These are phyloP conservation scores for Pyrenula aspistea DNA, from an alignment of 495 filamentous ascomycete species.

Conservation along the genomic window DNA sequence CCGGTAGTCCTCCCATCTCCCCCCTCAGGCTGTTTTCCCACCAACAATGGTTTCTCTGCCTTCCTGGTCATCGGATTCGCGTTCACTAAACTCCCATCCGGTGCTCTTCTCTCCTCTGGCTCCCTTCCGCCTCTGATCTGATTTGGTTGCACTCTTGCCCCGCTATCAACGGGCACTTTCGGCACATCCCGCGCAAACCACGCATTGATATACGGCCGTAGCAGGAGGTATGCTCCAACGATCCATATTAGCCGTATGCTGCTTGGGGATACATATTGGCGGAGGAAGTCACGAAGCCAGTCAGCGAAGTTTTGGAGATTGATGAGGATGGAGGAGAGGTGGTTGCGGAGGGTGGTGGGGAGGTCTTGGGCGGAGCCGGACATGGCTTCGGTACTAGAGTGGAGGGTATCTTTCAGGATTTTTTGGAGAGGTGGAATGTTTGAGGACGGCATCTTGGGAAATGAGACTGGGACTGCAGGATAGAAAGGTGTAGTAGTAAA, in stretches of 20 bases:
- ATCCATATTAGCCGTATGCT: conserved; percentile 12
- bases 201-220: conserved; percentile 53
- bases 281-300: conserved; percentile 47
- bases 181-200: conserved; percentile 30
- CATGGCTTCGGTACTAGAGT: conserved; percentile 3
- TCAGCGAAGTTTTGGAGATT: conserved; percentile 35
- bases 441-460: neutral
- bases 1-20: conserved; percentile 15
- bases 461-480: too few species aligned
- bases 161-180: conserved; percentile 35
- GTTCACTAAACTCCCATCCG: conserved; percentile 24
- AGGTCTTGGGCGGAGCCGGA: conserved; percentile 1
- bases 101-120: conserved; percentile 30
- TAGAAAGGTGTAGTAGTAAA: too few species aligned
- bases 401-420: conserved; percentile 1
- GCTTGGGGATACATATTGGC: neutral
- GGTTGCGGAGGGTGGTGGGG: conserved; percentile 33
- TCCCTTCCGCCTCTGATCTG: conserved; percentile 42
- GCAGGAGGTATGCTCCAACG: conserved; percentile 47
- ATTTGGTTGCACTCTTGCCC: conserved; percentile 48
- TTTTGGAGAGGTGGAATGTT: neutral
- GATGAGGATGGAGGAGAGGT: conserved; percentile 40
- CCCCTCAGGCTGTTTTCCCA: neutral
- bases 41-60: conserved; percentile 25
- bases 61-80: conserved; percentile 45